Evolutionary conservation across 139 green algal genomes (phyloP), one percentile per base, ranked within the genome.

Genomic region (Coelastrella sp.): DNA sequence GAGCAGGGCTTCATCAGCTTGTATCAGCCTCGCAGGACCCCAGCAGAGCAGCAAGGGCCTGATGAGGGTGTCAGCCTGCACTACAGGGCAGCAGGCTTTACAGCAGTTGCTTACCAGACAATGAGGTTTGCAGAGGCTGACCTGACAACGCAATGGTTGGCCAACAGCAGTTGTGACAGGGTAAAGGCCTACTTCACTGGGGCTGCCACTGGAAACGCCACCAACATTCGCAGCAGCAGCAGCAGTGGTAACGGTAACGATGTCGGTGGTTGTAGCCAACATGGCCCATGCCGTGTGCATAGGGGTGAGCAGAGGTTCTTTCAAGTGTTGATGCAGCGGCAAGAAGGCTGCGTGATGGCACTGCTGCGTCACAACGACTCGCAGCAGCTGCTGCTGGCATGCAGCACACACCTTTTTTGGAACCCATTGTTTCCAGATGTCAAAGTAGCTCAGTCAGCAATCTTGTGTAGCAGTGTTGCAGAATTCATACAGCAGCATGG

Each of bases 401-500:
- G 76, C 1, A 91, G 82, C 65, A 93, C 93, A n/a, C 95, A 97
- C 84, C 89, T 96, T 9, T 95, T 93, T 83, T 96, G 93, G 56
- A 65, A 83, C 49, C 78, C 78, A 10, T 0, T 60, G 20, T 78
- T 73, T 68, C 58, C 56, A n/a, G 49, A 86, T 15, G 20, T 87
- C 7, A 73, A 87, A 20, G n/a, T 91, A 6, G 79, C n/a, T 8
- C 78, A 94, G 87, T 87, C 90, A 1, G 87, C 87, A 4, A 24
- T 90, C 12, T 35, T 94, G 86, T 94, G 92, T 25, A 81, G 73
- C 24, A 22, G 19, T 15, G 8, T 93, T 25, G 63, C 79, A 0
- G 20, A 27, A 6, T 93, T 90, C 57, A 56, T 89, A 57, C 65
- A 89, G 49, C n/a, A 80, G 49, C 84, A 88, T 58, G n/a, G 25